These are phyloP conservation scores for Starmerella bacillaris DNA, from an alignment of 805 yeast species.

Conservation along the genomic window DNA sequence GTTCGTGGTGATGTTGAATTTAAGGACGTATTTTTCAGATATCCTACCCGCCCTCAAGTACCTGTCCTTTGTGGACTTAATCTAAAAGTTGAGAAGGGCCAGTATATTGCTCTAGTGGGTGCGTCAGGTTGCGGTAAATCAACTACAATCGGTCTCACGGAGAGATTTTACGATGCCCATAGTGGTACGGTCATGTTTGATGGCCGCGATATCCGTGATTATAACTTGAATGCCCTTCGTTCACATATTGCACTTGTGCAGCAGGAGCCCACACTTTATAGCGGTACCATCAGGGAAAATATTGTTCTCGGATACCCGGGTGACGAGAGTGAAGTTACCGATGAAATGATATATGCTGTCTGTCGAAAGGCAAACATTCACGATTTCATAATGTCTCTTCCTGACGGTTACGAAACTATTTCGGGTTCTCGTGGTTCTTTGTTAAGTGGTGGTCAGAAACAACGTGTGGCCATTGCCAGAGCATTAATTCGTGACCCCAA, in stretches of 20 bases:
- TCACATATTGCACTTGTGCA: slow-evolving; percentile 40
- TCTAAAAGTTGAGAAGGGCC: slow-evolving; percentile 32
- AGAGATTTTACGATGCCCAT: slow-evolving; percentile 35
- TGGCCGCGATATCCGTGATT: slow-evolving; percentile 31
- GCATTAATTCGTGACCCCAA: slow-evolving; percentile 51
- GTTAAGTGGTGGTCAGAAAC: slow-evolving; percentile 62
- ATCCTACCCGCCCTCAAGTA: slow-evolving; percentile 40
- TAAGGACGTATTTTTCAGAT: slow-evolving; percentile 41
- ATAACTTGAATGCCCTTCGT: slow-evolving; percentile 35
- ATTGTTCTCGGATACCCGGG: slow-evolving; percentile 32
- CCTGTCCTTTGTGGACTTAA: slow-evolving; percentile 35
- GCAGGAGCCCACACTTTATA: slow-evolving; percentile 41
- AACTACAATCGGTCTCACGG: slow-evolving; percentile 34
- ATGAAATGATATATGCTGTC: slow-evolving; percentile 31
- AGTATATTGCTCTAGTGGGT: slow-evolving; percentile 49
- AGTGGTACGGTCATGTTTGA: slow-evolving; percentile 35
- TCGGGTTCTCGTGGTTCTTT: slow-evolving; percentile 41
- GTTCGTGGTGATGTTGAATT: slow-evolving; percentile 38
- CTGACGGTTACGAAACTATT: slow-evolving; percentile 42
- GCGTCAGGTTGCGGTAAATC: slow-evolving; percentile 48
- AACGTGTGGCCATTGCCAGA: slow-evolving; percentile 58
- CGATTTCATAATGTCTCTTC: slow-evolving; percentile 37
- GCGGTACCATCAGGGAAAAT: slow-evolving; percentile 39
- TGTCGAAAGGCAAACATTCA: slow-evolving; percentile 38
- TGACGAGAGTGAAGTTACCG: slow-evolving; percentile 21